Evolutionary conservation across 257 asterid species (phyloP), one percentile per base, ranked within the genome.

Genomic region (Solanum sparsipilum): DNA sequence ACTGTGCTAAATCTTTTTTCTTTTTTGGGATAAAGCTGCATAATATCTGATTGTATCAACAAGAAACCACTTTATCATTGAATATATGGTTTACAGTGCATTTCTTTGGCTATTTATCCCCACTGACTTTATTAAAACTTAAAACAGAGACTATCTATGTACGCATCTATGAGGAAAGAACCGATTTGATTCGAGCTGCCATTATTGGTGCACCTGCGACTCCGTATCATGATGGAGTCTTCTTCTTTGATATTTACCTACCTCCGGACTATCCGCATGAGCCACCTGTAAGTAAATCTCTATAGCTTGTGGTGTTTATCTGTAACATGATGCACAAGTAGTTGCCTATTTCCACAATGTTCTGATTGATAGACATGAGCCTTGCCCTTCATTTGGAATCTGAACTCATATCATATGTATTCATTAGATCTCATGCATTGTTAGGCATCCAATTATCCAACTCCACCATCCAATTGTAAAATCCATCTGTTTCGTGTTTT

Each of bases 141-240:
- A 13, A 78, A 46, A 89, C 98, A 97, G 99, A 94, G 68, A 92
- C 94, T 52, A 92, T 97, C 88, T 96, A 92, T 48, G 94, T 94
- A 39, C 98, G 98, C 52, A 95, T 86, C 84, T 97, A 89, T 11
- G 99, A 97, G 90, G 99, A 96, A 89, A 89, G 94, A 81, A 94
- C 95, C 91, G 95, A 94, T 75, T 89, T 97, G 91, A 93, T 97
- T 70, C 94, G 99, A 85, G 97, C 97, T 41, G 98, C 96, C 79
- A 87, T 97, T 52, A 92, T 93, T 13, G 99, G 99, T 81, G 90
- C 94, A 58, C 93, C 88, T n/a, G 98, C 96, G 84, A 96, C 99
- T 87, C 99, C 99, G n/a, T 97, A 97, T 87, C 99, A 97, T 18
- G 98, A 96, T 34, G 98, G 98, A 21, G 18, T 97, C 72, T 97